Percentiles rank a stretch among this genome's conserved stretches.
These are phyloP conservation scores for Cyamopsis tetragonoloba DNA, from an alignment of 306 rosid species.

Conservation along the genomic window DNA sequence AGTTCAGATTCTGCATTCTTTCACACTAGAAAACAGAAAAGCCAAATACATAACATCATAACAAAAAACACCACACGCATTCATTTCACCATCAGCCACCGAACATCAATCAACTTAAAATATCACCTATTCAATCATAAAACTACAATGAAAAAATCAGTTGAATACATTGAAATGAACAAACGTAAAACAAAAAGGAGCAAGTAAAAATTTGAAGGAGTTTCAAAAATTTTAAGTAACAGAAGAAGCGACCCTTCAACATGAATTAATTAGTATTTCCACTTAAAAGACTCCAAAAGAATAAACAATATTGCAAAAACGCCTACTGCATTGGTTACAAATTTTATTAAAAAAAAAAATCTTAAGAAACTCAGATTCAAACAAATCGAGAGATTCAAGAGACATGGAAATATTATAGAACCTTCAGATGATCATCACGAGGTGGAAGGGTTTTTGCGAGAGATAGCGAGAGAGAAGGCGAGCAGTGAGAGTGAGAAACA, in stretches of 20 bases:
- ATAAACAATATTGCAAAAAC: too few relatives aligned
- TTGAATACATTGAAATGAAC: too few relatives aligned
- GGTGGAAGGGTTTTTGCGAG: constrained; percentile 10
- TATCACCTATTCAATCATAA: too few relatives aligned
- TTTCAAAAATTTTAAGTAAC: background rate
- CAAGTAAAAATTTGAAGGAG: background rate
- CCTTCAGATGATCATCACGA: constrained; percentile 35
- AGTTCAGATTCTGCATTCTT: background rate
- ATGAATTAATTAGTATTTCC: too few relatives aligned
- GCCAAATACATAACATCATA: background rate
- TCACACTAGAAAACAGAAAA: background rate
- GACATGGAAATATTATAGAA: background rate
- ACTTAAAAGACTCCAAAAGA: too few relatives aligned
- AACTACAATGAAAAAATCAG: background rate
- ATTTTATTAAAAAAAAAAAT: too few relatives aligned
- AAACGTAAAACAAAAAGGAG: too few relatives aligned
- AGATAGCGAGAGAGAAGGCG: background rate
- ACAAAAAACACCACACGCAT: background rate
- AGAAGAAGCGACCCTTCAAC: too few relatives aligned
- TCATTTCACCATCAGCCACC: background rate
- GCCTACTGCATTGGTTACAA: too few relatives aligned
- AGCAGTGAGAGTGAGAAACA: constrained; percentile 5
- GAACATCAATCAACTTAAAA: too few relatives aligned
- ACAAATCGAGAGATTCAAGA: background rate
- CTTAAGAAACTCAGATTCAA: background rate